phyloP scores from a whole-genome alignment of 2,329 filamentous ascomycete genomes.

The Leptosphaerulina australis region DNA sequence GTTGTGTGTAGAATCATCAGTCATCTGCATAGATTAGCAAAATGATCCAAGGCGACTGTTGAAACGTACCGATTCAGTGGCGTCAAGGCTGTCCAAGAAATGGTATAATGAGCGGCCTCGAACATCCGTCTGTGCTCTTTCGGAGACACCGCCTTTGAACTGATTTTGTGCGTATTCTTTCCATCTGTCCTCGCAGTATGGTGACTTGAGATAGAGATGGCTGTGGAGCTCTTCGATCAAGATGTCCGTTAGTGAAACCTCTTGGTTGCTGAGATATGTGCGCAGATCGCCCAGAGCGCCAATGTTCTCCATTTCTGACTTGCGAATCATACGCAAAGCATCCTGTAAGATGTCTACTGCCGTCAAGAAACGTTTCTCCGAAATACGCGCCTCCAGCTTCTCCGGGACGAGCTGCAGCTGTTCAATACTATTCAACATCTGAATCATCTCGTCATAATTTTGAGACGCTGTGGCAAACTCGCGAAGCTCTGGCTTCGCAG shows the following conservation, averaged over 20 bases:
- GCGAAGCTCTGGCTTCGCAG: constrained; percentile 87
- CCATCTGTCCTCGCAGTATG: constrained; percentile 96
- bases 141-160: constrained; percentile 50
- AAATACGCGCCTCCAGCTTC: constrained; percentile 90
- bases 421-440: constrained; percentile 82
- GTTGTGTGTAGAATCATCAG: constrained; percentile 90
- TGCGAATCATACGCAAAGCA: constrained; percentile 80
- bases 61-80: constrained; percentile 48
- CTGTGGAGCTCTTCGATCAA: constrained; percentile 96
- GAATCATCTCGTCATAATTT: constrained; percentile 87
- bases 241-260: constrained; percentile 89
- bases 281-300: constrained; percentile 85
- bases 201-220: constrained; percentile 95
- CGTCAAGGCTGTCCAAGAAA: constrained; percentile 64
- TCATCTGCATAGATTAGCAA: constrained; percentile 55
- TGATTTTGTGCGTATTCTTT: constrained; percentile 77
- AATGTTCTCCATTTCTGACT: constrained; percentile 88
- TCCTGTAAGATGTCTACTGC: constrained; percentile 92
- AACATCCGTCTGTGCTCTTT: constrained; percentile 41
- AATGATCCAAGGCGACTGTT: neutral
- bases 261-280: constrained; percentile 89
- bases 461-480: constrained; percentile 86
- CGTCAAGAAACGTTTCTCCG: constrained; percentile 91
- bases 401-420: constrained; percentile 88
- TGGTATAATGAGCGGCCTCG: constrained; percentile 62